Evolutionary conservation across 2,329 filamentous ascomycete species (phyloP), one percentile per base, ranked within the genome.

Genomic region (Teratosphaeria viscida): DNA sequence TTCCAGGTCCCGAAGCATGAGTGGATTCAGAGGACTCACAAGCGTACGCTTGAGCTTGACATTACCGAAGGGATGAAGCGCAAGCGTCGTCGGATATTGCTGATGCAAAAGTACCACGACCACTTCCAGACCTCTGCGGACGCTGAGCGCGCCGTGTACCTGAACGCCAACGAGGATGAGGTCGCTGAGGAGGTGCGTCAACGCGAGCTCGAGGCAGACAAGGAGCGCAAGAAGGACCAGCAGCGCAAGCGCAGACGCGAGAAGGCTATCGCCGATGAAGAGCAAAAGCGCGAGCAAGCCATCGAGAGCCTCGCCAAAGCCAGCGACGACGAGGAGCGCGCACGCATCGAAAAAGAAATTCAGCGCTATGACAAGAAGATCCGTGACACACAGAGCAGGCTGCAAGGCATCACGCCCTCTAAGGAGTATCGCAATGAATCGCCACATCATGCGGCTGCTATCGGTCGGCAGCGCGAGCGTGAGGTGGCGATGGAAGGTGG

Each of bases 211-310:
- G 88, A 88, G 62, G 91, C 92, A 62, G 94, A 99, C 75, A 99
- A 99, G 77, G 94, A 99, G 76, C 90, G 94, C 65, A 99, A 99
- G 79, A 99, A 99, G 78, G 94, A 99, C 71, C 97, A 99, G 90
- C 94, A 99, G 73, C 88, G 94, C 64, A 99, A 97, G 78, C 85
- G 94, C 61, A 87, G 94, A 52, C 88, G 94, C 19, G 92, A 97
- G 73, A 96, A 96, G 80, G 91, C 91, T 3, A 88, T 95, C 61
- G 92, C 91, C 6, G 88, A 95, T 67, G 92, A 96, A 68, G 80
- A 81, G 71, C 87, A 91, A 71, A 94, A 95, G 76, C 89, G 94
- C 64, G 84, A 88, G 3, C 84, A 87, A 65, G 89, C 90, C 3
- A 79, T 95, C 53, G 85, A 87, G 63, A 87, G 87, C 65, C 90